Evolutionary conservation across 2,329 filamentous ascomycete species (phyloP).

Genomic region (Neofusicoccum parvum): DNA sequence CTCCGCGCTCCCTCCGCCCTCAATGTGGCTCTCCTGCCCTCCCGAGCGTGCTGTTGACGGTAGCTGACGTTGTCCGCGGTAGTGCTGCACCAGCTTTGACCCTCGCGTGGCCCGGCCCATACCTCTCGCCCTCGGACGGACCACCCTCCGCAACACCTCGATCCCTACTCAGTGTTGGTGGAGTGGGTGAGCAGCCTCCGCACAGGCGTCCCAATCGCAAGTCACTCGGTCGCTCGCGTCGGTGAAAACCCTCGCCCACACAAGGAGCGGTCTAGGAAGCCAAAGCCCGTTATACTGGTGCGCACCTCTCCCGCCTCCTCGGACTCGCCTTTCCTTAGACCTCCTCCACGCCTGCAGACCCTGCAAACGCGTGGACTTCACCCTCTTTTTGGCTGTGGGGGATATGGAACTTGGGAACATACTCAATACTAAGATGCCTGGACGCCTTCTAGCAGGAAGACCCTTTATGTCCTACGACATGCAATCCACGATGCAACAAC

Average conservation of each 20-base stretch:
- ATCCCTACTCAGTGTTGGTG: slow-evolving; percentile 14
- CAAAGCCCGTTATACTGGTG: slow-evolving; percentile 21
- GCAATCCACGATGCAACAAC: slow-evolving; percentile 46
- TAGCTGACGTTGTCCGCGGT: slow-evolving; percentile 13
- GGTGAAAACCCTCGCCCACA: slow-evolving; percentile 8
- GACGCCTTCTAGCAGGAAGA: slow-evolving; percentile 38
- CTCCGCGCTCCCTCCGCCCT: not conserved
- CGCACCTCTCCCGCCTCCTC: slow-evolving; percentile 23
- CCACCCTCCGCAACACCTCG: slow-evolving; percentile 20
- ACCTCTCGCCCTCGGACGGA: slow-evolving; percentile 19
- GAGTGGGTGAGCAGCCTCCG: slow-evolving; percentile 5
- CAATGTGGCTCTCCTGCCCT: slow-evolving; percentile 3
- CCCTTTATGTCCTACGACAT: slow-evolving; percentile 36
- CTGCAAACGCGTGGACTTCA: slow-evolving; percentile 21
- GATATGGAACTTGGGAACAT: slow-evolving; percentile 45
- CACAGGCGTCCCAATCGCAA: slow-evolving; percentile 8
- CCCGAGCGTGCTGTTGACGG: not conserved
- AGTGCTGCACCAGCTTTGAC: slow-evolving; percentile 23
- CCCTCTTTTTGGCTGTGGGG: slow-evolving; percentile 25
- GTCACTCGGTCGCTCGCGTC: slow-evolving; percentile 13
- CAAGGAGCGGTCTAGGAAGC: slow-evolving; percentile 22
- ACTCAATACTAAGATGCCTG: slow-evolving; percentile 46
- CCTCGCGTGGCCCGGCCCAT: slow-evolving; percentile 22
- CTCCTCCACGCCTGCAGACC: slow-evolving; percentile 16
- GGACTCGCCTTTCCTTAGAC: slow-evolving; percentile 21